Conservation (phyloP, 108 stramenopile genomes). For the Skeletonema marinoi region DNA sequence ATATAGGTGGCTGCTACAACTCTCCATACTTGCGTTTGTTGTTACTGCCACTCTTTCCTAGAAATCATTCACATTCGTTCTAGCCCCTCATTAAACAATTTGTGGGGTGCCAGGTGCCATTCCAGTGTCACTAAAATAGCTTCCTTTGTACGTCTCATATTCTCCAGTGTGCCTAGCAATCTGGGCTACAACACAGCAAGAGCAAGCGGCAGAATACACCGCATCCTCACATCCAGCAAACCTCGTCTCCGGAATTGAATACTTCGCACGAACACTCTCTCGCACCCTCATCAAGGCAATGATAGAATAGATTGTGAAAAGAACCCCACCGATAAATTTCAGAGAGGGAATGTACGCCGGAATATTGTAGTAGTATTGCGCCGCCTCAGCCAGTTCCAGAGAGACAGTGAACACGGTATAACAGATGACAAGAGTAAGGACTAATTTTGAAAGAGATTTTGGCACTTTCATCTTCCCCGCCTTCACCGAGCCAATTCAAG, state of each 20-base stretch:
- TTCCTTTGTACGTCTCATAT: constrained; percentile 79
- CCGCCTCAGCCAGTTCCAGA: constrained; percentile 50
- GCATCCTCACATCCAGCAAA: constrained; percentile 79
- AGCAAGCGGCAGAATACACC: constrained; percentile 70
- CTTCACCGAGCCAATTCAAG: constrained; percentile 80
- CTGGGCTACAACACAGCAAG: constrained; percentile 80
- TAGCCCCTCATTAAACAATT: constrained; percentile 17
- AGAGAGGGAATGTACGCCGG: constrained; percentile 49
- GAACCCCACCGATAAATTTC: constrained; percentile 57
- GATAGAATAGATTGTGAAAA: constrained; percentile 72
- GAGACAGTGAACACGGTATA: constrained; percentile 63
- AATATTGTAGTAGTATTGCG: constrained; percentile 30
- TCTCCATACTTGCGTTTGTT: background rate
- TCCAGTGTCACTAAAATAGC: constrained; percentile 68
- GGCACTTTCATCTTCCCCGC: constrained; percentile 47
- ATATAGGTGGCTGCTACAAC: background rate
- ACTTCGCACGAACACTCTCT: constrained; percentile 70
- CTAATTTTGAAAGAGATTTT: constrained; percentile 71
- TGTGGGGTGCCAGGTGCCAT: constrained; percentile 66
- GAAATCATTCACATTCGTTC: background rate
- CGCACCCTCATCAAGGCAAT: constrained; percentile 76
- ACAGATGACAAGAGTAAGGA: constrained; percentile 51
- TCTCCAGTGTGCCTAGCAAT: constrained; percentile 88
- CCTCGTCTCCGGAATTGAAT: constrained; percentile 69
- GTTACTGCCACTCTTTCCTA: background rate